phyloP scores from a whole-genome alignment of 2,329 filamentous ascomycete species.

The Curvularia spicifera region DNA sequence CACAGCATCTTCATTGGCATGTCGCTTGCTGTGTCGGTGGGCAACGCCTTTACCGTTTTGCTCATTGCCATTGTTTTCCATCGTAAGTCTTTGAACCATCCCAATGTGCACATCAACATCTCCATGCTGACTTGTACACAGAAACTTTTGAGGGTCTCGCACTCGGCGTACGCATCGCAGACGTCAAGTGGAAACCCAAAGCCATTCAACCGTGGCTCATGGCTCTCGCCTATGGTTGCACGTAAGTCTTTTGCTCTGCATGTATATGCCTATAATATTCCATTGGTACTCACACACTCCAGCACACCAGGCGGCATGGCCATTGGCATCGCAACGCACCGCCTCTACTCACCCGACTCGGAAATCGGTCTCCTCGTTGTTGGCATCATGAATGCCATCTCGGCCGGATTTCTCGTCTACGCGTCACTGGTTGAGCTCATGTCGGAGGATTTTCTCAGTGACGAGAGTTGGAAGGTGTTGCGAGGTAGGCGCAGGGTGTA shows the following conservation, averaged over 20 bases:
- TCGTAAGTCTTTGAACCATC: constrained; percentile 31
- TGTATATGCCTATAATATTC: no score
- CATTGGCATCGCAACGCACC: constrained; percentile 78
- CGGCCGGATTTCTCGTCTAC: constrained; percentile 78
- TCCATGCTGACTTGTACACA: constrained; percentile 7
- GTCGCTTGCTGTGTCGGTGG: constrained; percentile 62
- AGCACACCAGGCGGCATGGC: constrained; percentile 80
- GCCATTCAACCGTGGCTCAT: constrained; percentile 66
- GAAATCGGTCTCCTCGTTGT: constrained; percentile 80
- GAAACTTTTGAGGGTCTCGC: constrained; percentile 88
- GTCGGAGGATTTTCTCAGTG: constrained; percentile 80
- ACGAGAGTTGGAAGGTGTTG: constrained; percentile 73
- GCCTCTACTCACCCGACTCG: constrained; percentile 79
- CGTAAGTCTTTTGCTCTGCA: constrained; percentile 6
- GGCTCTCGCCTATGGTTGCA: constrained; percentile 74
- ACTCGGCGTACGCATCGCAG: constrained; percentile 82
- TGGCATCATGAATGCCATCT: constrained; percentile 86
- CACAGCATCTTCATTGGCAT: constrained; percentile 69
- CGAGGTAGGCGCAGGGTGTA: constrained; percentile 66
- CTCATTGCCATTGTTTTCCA: constrained; percentile 68
- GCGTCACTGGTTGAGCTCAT: constrained; percentile 84
- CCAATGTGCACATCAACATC: neutral
- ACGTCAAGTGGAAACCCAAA: constrained; percentile 62
- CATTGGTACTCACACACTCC: neutral
- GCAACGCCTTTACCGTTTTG: constrained; percentile 61